A percentile compares a stretch with the other conserved stretches of the same genome.
Evolutionary conservation across 768 basidiomycete genomes (phyloP).

Genomic region (Mycena vulgaris): DNA sequence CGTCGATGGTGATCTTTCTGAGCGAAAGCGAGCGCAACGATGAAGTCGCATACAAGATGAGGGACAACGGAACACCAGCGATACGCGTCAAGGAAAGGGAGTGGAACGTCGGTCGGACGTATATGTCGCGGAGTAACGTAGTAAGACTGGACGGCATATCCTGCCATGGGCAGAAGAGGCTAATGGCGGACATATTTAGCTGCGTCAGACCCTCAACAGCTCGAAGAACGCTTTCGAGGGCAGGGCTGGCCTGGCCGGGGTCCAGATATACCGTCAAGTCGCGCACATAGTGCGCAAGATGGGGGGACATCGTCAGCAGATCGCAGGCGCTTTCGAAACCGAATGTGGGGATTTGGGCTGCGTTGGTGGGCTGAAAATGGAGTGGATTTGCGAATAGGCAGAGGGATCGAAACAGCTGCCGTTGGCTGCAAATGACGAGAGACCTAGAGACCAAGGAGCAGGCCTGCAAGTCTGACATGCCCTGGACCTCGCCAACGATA

Average conservation of each 20-base stretch:
- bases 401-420: neutral
- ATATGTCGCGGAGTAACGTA: neutral
- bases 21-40: neutral
- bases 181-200: neutral
- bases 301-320: constrained; percentile 2
- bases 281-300: neutral
- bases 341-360: neutral
- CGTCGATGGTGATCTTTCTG: neutral
- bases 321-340: neutral
- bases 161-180: neutral
- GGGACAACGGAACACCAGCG: neutral
- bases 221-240: neutral
- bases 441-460: constrained; percentile 4
- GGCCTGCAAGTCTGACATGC: neutral
- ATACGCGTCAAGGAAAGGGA: neutral
- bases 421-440: constrained; percentile 9
- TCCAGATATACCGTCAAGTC: neutral
- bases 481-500: neutral
- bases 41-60: neutral
- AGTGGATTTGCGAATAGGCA: neutral
- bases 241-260: neutral
- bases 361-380: neutral
- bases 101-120: neutral
- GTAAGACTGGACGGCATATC: neutral
- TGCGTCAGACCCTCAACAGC: neutral